phyloP scores from a whole-genome alignment of 2,329 filamentous ascomycete genomes.

The Penicillium sp. region DNA sequence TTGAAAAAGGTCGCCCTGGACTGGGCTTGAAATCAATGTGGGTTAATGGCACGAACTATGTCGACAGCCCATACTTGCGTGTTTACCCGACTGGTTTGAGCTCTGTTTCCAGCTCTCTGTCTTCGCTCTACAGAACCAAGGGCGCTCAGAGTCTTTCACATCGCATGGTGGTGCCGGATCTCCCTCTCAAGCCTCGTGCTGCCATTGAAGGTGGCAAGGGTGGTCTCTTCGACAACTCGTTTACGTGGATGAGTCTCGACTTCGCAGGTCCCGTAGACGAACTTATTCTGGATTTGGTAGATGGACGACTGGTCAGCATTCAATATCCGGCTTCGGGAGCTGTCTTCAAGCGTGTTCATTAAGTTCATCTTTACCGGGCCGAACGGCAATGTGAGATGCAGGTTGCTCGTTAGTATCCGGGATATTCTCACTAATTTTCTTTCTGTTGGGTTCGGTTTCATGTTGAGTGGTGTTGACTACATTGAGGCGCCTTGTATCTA shows the following conservation, averaged over 20 bases:
- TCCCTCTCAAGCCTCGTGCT: constrained; percentile 1
- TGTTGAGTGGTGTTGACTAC: no score
- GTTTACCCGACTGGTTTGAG: constrained; percentile 2
- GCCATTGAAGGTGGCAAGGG: constrained; percentile 9
- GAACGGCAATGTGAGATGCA: no score
- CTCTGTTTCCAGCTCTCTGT: neutral
- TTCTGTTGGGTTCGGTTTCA: no score
- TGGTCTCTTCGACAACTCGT: constrained; percentile 10
- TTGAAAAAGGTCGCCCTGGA: neutral
- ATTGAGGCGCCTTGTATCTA: no score
- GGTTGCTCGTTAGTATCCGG: no score
- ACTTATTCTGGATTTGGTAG: neutral
- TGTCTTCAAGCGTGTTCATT: neutral
- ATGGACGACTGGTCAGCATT: neutral
- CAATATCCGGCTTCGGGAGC: neutral
- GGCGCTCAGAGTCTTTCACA: neutral
- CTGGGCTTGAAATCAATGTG: neutral
- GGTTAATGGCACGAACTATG: neutral
- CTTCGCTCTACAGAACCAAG: neutral
- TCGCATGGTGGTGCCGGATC: neutral
- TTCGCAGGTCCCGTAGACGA: neutral
- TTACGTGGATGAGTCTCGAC: constrained; percentile 11
- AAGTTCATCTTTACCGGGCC: neutral
- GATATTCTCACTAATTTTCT: no score
- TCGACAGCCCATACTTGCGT: neutral